phyloP scores from a whole-genome alignment of 768 basidiomycete genomes.

The Leccinum olivaceopallidum region DNA sequence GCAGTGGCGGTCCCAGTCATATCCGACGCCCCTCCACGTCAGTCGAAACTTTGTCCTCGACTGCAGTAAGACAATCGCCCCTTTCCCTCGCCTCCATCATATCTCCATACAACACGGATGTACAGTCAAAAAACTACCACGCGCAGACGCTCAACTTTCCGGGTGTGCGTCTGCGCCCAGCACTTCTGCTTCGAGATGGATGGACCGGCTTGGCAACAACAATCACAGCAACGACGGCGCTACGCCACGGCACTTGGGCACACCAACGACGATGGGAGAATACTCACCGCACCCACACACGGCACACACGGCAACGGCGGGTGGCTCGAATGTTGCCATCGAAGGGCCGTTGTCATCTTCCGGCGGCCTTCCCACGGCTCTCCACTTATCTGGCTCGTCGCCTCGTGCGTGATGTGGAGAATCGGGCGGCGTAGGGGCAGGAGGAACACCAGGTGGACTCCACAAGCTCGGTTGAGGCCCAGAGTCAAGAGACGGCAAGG shows the following conservation, averaged over 20 bases:
- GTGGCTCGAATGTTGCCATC: constrained; percentile 32
- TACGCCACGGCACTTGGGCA: neutral
- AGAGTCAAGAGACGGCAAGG: constrained; percentile 36
- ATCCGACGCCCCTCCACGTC: constrained; percentile 31
- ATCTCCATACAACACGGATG: constrained; percentile 37
- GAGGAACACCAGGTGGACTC: constrained; percentile 1
- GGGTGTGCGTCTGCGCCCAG: constrained; percentile 80
- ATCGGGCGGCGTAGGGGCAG: constrained; percentile 20
- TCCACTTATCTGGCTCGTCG: constrained; percentile 34
- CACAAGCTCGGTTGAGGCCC: constrained; percentile 32
- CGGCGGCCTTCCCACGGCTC: constrained; percentile 30
- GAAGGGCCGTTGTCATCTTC: constrained; percentile 21
- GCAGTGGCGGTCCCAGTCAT: constrained; percentile 22
- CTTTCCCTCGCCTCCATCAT: constrained; percentile 44
- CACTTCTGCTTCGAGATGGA: constrained; percentile 27
- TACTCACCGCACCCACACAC: constrained; percentile 8
- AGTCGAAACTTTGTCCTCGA: constrained; percentile 31
- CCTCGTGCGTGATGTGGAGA: constrained; percentile 39
- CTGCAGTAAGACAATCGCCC: constrained; percentile 37
- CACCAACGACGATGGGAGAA: constrained; percentile 28
- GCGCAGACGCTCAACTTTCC: constrained; percentile 72
- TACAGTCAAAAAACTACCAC: constrained; percentile 72
- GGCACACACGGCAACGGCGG: constrained; percentile 21
- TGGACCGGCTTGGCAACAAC: constrained; percentile 34
- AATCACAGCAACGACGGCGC: neutral